These are phyloP conservation scores for Talaromyces sp. DNA, from an alignment of 2,329 filamentous ascomycete species.

Conservation along the genomic window DNA sequence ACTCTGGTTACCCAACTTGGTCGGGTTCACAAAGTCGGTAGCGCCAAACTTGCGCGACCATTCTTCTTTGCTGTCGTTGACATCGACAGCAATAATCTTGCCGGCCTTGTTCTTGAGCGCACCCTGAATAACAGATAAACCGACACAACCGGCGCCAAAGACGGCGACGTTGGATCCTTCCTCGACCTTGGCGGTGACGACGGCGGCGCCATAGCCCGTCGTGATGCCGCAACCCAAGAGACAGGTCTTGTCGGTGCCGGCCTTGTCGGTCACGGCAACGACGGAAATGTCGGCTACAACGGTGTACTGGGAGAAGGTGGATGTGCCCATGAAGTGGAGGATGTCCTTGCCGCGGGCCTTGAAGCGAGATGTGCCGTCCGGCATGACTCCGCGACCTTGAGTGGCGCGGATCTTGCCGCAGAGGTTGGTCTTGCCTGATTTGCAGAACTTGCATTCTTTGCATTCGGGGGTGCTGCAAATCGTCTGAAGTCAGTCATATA, in stretches of 20 bases:
- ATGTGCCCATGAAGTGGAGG: slow-evolving; percentile 98
- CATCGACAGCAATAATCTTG: slow-evolving; percentile 64
- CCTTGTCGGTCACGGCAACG: slow-evolving; percentile 84
- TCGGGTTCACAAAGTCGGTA: slow-evolving; percentile 95
- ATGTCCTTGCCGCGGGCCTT: slow-evolving; percentile 91
- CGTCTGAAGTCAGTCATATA: slow-evolving; percentile 20
- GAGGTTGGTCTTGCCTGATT: slow-evolving; percentile 97
- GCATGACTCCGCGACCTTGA: slow-evolving; percentile 94
- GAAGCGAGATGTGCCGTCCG: slow-evolving; percentile 93
- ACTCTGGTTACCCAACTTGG: slow-evolving; percentile 69
- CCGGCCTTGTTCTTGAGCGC: slow-evolving; percentile 77
- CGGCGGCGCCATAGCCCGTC: slow-evolving; percentile 93
- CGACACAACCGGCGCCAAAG: slow-evolving; percentile 95
- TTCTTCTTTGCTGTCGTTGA: slow-evolving; percentile 86
- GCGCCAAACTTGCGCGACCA: slow-evolving; percentile 95
- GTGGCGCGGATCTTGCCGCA: slow-evolving; percentile 98
- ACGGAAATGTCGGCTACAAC: slow-evolving; percentile 98
- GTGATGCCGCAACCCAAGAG: slow-evolving; percentile 97
- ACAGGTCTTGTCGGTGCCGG: slow-evolving; percentile 94
- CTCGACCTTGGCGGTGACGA: slow-evolving; percentile 89
- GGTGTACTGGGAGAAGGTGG: slow-evolving; percentile 98
- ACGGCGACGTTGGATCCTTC: slow-evolving; percentile 85
- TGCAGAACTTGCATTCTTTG: slow-evolving; percentile 98
- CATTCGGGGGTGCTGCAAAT: slow-evolving; percentile 82
- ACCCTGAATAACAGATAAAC: slow-evolving; percentile 91